A percentile compares a stretch with the other conserved stretches of the same genome.
phyloP scores from a whole-genome alignment of 768 basidiomycete species.

The Serendipita indica region DNA sequence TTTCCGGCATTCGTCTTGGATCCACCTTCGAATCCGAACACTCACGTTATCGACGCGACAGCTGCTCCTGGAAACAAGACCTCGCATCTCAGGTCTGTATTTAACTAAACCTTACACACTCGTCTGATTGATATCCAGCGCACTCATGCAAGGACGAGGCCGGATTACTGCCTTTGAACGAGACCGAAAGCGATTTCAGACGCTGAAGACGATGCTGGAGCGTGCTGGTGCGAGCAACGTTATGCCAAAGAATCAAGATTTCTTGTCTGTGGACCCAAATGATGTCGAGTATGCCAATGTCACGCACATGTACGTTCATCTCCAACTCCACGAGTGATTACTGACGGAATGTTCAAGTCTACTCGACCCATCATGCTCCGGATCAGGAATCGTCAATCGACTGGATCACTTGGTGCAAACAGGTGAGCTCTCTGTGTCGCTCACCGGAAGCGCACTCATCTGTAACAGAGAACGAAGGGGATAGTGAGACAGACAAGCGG shows the following conservation, averaged over 20 bases:
- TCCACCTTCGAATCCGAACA: conserved; percentile 39
- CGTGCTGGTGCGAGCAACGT: conserved; percentile 76
- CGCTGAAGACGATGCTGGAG: conserved; percentile 71
- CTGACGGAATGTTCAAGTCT: conserved; percentile 33
- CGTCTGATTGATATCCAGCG: conserved; percentile 23
- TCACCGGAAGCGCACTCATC: conserved; percentile 4
- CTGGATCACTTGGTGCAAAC: conserved; percentile 68
- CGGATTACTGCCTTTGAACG: conserved; percentile 73
- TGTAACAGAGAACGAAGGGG: conserved; percentile 34
- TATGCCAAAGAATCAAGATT: conserved; percentile 61
- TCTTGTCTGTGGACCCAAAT: conserved; percentile 58
- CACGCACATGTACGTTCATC: conserved; percentile 66
- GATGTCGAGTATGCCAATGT: conserved; percentile 38
- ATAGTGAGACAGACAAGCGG: conserved; percentile 42
- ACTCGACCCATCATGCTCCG: conserved; percentile 92
- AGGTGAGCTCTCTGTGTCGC: conserved; percentile 32
- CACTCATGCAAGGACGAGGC: conserved; percentile 2
- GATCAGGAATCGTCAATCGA: conserved; percentile 83
- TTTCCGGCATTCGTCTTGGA: conserved; percentile 83
- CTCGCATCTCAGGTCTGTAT: conserved; percentile 65
- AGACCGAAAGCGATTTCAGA: conserved; percentile 66
- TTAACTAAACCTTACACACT: not conserved
- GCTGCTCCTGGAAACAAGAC: conserved; percentile 98
- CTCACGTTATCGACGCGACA: conserved; percentile 78
- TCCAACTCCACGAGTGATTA: conserved; percentile 8